phyloP scores from a whole-genome alignment of 495 filamentous ascomycete species.

The Aspergillus baeticus region DNA sequence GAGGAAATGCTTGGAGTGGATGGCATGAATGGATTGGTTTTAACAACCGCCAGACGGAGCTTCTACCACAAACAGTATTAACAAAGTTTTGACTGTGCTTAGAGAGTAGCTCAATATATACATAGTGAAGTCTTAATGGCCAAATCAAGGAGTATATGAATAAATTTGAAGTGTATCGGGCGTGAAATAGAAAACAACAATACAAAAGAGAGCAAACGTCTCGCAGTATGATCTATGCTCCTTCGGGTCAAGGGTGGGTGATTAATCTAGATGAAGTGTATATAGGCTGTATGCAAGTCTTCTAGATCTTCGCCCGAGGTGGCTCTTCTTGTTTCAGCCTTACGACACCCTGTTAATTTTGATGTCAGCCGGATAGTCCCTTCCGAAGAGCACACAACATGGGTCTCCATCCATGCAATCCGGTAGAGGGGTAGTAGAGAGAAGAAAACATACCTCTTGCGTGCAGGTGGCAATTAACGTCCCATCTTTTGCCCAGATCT shows the following conservation, averaged over 20 bases:
- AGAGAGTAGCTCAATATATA: too few relatives aligned
- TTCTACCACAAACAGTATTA: conserved; percentile 1
- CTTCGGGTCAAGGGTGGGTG: not conserved
- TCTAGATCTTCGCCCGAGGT: conserved; percentile 41
- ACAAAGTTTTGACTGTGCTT: not conserved
- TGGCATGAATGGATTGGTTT: not conserved
- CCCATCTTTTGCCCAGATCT: conserved; percentile 83
- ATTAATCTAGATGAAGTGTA: not conserved
- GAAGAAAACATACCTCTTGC: conserved; percentile 40
- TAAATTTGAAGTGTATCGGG: not conserved
- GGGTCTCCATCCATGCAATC: not conserved
- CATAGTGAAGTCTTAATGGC: not conserved
- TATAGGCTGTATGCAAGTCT: not conserved
- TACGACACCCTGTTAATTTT: conserved; percentile 38
- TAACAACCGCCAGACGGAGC: not conserved
- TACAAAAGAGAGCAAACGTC: not conserved
- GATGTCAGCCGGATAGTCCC: conserved; percentile 10
- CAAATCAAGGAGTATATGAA: not conserved
- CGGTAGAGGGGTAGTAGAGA: not conserved
- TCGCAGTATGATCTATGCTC: not conserved
- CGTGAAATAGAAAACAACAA: not conserved
- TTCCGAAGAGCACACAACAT: not conserved
- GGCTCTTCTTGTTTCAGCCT: conserved; percentile 45
- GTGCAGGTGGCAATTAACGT: conserved; percentile 67
- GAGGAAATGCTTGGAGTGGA: not conserved